Evolutionary conservation across 2,329 filamentous ascomycete genomes (phyloP).

Genomic region (Phaeosphaeriaceae sp.): DNA sequence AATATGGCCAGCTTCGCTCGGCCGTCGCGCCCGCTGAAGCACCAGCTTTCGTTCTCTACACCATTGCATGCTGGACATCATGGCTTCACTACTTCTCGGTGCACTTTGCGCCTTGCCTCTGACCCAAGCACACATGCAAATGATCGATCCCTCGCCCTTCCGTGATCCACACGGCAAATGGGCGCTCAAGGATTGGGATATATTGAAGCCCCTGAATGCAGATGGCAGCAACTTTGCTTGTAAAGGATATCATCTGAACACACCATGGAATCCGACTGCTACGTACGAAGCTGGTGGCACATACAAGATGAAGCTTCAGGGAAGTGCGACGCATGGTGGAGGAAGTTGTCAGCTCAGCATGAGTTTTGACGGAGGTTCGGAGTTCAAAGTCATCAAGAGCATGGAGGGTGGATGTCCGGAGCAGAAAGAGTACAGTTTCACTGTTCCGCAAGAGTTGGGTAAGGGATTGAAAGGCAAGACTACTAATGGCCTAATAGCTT

Average conservation of each 20-base stretch:
- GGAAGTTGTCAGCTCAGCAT: conserved; percentile 80
- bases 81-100: conserved; percentile 31
- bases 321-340: conserved; percentile 67
- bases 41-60: conserved; percentile 3
- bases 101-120: conserved; percentile 26
- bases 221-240: conserved; percentile 75
- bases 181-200: conserved; percentile 69
- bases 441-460: conserved; percentile 21
- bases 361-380: conserved; percentile 73
- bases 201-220: conserved; percentile 69
- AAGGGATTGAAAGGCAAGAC: background rate
- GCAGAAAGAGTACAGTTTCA: conserved; percentile 67
- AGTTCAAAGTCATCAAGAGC: conserved; percentile 73
- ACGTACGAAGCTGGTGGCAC: conserved; percentile 68
- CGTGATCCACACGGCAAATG: conserved; percentile 55
- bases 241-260: conserved; percentile 69
- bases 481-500: conserved; percentile 67
- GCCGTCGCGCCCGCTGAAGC: background rate
- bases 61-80: conserved; percentile 25
- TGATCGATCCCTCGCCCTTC: conserved; percentile 62
- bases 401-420: conserved; percentile 66
- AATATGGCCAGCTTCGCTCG: conserved; percentile 6
- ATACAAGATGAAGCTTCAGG: conserved; percentile 70
- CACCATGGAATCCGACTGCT: conserved; percentile 61
- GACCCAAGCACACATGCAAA: conserved; percentile 59